These are phyloP conservation scores for Lactarius evosmus DNA, from an alignment of 768 basidiomycete species.

Conservation along the genomic window DNA sequence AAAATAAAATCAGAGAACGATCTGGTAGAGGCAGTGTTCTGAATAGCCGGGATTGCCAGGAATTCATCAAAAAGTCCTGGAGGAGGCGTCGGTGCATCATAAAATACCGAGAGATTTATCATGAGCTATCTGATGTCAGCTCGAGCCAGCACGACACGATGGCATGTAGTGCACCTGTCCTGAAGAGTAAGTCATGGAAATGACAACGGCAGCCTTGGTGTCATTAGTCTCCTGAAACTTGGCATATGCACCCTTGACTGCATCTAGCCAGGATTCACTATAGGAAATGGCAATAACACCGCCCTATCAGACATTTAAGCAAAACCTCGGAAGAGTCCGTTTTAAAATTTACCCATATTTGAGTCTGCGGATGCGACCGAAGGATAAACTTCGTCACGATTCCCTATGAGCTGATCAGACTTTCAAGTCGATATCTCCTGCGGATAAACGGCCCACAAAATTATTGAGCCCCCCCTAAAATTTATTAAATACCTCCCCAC, in stretches of 20 bases:
- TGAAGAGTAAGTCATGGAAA: neutral
- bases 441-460: neutral
- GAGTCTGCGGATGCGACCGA: neutral
- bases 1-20: neutral
- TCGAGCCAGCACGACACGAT: neutral
- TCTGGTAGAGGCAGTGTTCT: neutral
- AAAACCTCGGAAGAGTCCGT: neutral
- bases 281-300: neutral
- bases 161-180: neutral
- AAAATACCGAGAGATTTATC: constrained; percentile 10
- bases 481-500: neutral
- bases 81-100: constrained; percentile 27
- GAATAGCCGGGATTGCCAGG: constrained; percentile 16
- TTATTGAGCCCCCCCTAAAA: constrained; percentile 13
- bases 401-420: neutral
- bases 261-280: neutral
- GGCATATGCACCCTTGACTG: neutral
- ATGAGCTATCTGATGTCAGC: neutral
- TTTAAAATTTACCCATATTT: constrained; percentile 7
- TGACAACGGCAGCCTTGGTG: neutral
- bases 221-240: neutral
- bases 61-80: constrained; percentile 27
- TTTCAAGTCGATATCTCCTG: neutral
- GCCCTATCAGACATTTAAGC: neutral
- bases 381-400: constrained; percentile 15